phyloP scores from a whole-genome alignment of 2,329 filamentous ascomycete genomes.

The Helicocarpus griseus region DNA sequence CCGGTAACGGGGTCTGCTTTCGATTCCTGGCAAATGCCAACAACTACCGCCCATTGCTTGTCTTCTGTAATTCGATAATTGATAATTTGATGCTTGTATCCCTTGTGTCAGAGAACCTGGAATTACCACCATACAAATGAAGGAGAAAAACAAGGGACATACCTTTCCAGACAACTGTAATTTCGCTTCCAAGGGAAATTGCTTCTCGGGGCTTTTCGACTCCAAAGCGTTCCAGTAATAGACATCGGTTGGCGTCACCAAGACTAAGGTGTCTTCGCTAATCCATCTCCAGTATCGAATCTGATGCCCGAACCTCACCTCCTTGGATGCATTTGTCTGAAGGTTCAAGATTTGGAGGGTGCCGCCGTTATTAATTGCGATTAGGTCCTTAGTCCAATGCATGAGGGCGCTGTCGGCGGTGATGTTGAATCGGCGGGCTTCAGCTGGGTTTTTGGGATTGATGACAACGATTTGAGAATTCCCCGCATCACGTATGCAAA shows the following conservation, averaged over 20 bases:
- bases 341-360: constrained; percentile 98
- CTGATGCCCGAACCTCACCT: constrained; percentile 90
- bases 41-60: constrained; percentile 96
- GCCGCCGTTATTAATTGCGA: constrained; percentile 86
- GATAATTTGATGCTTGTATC: constrained; percentile 65
- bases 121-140: too few relatives aligned
- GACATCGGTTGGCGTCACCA: constrained; percentile 83
- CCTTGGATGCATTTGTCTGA: constrained; percentile 84
- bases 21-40: constrained; percentile 88
- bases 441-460: constrained; percentile 95
- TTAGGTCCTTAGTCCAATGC: constrained; percentile 95
- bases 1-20: constrained; percentile 71
- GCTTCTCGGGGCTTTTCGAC: constrained; percentile 56
- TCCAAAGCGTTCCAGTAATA: constrained; percentile 99
- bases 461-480: constrained; percentile 90
- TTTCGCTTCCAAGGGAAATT: too few relatives aligned
- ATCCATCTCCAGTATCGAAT: constrained; percentile 99
- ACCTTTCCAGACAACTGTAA: too few relatives aligned
- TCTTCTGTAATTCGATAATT: constrained; percentile 96
- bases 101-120: neutral
- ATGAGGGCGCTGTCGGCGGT: constrained; percentile 99
- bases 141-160: too few relatives aligned
- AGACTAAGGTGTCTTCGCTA: constrained; percentile 74
- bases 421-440: constrained; percentile 87
- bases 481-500: constrained; percentile 85